Base-by-base conservation (phyloP, 2,329 filamentous ascomycete species). In the Clathrospora elynae region DNA sequence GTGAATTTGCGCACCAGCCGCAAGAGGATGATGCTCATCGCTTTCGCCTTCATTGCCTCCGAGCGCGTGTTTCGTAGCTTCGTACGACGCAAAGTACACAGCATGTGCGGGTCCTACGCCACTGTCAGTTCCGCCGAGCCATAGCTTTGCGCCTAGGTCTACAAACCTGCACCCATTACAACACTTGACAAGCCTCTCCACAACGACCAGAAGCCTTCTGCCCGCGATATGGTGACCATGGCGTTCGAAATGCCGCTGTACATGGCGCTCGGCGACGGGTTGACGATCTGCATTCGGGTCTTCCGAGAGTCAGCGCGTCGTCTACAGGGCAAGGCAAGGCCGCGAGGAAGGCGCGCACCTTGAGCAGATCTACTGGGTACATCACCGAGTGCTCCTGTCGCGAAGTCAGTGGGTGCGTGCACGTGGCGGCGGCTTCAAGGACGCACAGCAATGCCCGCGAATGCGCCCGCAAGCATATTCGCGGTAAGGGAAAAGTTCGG, bases 111-210 rank as follows among this genome's bases (percentile, higher is more conserved):
- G 93, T 55, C 92, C 92, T 96, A 61, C 59, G 35, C 28, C 35
- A 49, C 57, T 39, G 66, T 70, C 58, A 56, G 57, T 56, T 56
- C 50, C 50, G 17, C 41, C 25, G 33, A 23, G 29, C 35, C 18
- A 28, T 32, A 19, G 12, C 26, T 22, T 35, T 29, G 19, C 25
- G 35, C 33, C 29, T 16, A 30, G 32, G 20, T 40, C 32, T 39
- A 66, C 73, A 34, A 40, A 95, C 91, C 92, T 69, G 93, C 93
- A 68, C 93, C 93, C 34, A 97, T 82, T 51, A 96, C 87, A 40
- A 99, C 93, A 72, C 93, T 97, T 18, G 91, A 96, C 74, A 99
- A 87, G 59, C 93, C 93, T 73, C 90, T 85, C 93, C 93, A 99
- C 71, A 99, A 77, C 68, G 90, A 93, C 68, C 93, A 77, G 63